Evolutionary conservation across 345 rosid genomes (phyloP).

Genomic region (Aethionema arabicum): DNA sequence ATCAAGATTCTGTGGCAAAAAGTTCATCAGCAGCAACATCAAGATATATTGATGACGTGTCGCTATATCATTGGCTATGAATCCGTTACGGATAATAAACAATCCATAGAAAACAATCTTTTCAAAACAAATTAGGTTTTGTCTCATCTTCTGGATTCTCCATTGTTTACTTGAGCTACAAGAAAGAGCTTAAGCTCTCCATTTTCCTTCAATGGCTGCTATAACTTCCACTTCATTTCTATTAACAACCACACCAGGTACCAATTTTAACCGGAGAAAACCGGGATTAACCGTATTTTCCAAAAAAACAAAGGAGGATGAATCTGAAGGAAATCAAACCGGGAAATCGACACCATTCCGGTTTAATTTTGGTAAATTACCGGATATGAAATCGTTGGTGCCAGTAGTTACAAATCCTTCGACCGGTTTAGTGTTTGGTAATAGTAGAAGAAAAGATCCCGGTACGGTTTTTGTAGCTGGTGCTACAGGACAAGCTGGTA

Average conservation of each 20-base stretch:
- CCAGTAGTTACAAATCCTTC: slow-evolving; percentile 54
- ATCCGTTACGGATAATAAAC: slow-evolving; percentile 45
- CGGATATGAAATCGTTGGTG: slow-evolving; percentile 59
- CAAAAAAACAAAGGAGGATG: slow-evolving; percentile 50
- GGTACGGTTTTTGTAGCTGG: slow-evolving; percentile 88
- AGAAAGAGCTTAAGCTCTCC: slow-evolving; percentile 18
- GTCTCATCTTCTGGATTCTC: slow-evolving; percentile 33
- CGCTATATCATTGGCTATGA: slow-evolving; percentile 43
- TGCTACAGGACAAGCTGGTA: slow-evolving; percentile 89
- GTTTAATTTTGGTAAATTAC: slow-evolving; percentile 57
- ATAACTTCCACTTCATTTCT: slow-evolving; percentile 68
- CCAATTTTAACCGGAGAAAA: slow-evolving; percentile 39
- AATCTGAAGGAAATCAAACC: slow-evolving; percentile 37
- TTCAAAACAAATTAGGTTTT: slow-evolving; percentile 23
- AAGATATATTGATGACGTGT: slow-evolving; percentile 46
- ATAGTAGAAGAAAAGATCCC: slow-evolving; percentile 66
- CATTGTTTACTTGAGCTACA: slow-evolving; percentile 33
- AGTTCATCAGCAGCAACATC: slow-evolving; percentile 8
- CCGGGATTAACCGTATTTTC: slow-evolving; percentile 53
- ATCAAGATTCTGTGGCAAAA: slow-evolving; percentile 38
- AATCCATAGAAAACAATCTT: slow-evolving; percentile 25
- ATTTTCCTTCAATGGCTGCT: slow-evolving; percentile 66
- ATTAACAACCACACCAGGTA: slow-evolving; percentile 46
- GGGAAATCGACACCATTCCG: slow-evolving; percentile 51
- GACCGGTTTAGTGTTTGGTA: slow-evolving; percentile 59